Evolutionary conservation across 2,329 filamentous ascomycete genomes (phyloP), one percentile per base, ranked within the genome.

Genomic region (Neoscytalidium dimidiatum): DNA sequence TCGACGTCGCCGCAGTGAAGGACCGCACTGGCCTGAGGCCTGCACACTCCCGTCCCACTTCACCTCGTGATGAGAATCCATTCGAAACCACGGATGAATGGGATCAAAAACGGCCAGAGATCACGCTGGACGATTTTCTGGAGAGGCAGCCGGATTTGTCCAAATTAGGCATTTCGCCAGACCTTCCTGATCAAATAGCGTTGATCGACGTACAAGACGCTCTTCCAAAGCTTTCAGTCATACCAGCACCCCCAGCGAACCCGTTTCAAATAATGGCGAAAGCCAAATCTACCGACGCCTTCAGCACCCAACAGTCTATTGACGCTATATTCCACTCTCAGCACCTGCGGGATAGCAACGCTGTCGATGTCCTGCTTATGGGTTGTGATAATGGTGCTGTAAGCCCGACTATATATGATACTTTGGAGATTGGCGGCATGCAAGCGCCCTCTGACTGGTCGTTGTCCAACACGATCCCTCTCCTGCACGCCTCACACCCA

Each of bases 401-500:
- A 13, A 90, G 94, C 73, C 81, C 96, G 19, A 92, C 88, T 69
- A 92, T 96, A 53, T 94, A 94, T 74, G 91, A 96, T 75, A 94
- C 91, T 5, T 92, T 96, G 71, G 85, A 91, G 66, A 89, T 96
- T 65, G 92, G 92, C 3, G 84, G 79, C 13, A 88, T 93, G 67
- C 75, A 80, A 65, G 83, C 84, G 64, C 84, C 81, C 1, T 80
- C 78, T 3, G 71, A 67, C 64, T 75, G 73, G 71, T 73, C 67
- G 13, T 74, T 82, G 61, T 79, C 79, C 64, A 77, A 86, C 21
- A 76, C 83, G 51, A 82, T 79, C 28, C 79, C 85, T 11, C 69
- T 86, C 28, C 74, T 81, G 19, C 91, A 96, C 73, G 84, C 90
- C 31, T 92, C 90, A 8, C 90, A 96, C 73, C 85, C 90, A 0